Conservation (phyloP, 768 basidiomycete species). For the Naganishia vaughanmartiniae region DNA sequence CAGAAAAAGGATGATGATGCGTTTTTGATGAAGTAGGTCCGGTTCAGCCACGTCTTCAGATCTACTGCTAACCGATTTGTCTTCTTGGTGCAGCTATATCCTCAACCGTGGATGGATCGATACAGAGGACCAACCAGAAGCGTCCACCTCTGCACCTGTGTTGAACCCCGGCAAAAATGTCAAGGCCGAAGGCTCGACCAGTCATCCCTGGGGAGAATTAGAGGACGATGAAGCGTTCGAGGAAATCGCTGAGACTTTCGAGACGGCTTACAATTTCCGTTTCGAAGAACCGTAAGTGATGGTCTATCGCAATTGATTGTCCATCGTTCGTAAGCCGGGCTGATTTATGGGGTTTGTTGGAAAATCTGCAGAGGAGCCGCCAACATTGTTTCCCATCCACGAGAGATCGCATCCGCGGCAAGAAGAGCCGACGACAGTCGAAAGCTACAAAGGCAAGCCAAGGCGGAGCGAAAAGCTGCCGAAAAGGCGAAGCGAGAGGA, state of each 20-base stretch:
- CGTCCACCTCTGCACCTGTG: slow-evolving; percentile 13
- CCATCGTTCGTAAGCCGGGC: not conserved
- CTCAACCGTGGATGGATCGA: slow-evolving; percentile 98
- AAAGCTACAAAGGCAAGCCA: slow-evolving; percentile 77
- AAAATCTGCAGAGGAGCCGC: slow-evolving; percentile 60
- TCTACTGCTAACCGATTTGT: not conserved
- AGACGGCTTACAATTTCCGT: slow-evolving; percentile 95
- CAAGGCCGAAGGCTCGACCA: slow-evolving; percentile 38
- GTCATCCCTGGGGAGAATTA: slow-evolving; percentile 48
- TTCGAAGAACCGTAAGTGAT: slow-evolving; percentile 86
- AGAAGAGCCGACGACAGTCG: slow-evolving; percentile 69
- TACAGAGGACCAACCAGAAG: slow-evolving; percentile 55
- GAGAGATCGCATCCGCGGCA: slow-evolving; percentile 56
- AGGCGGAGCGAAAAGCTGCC: slow-evolving; percentile 64
- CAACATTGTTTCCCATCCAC: slow-evolving; percentile 71
- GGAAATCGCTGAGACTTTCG: slow-evolving; percentile 84
- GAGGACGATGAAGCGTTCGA: slow-evolving; percentile 71
- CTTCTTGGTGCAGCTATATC: slow-evolving; percentile 68
- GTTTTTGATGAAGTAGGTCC: slow-evolving; percentile 79
- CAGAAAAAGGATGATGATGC: slow-evolving; percentile 74
- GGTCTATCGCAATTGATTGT: not conserved
- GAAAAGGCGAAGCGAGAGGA: slow-evolving; percentile 58
- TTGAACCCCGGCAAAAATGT: slow-evolving; percentile 34
- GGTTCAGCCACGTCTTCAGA: not conserved
- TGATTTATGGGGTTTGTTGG: not conserved